A percentile compares a stretch with the other conserved stretches of the same genome.
Conservation (phyloP, 73 alveolate genomes). For the Paramecium primaurelia region DNA sequence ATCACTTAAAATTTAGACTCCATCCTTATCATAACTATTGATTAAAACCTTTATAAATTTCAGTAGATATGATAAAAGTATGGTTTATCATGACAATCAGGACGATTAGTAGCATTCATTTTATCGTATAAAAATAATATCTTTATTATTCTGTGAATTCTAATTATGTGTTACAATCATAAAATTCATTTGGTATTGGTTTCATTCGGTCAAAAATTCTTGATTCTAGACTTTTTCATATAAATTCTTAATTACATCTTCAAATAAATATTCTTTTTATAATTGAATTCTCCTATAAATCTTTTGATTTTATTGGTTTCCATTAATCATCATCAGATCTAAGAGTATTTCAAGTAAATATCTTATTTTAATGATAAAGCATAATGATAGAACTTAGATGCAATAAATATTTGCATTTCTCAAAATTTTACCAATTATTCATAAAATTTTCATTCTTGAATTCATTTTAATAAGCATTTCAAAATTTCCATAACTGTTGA, state of each 20-base stretch:
- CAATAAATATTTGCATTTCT: neutral
- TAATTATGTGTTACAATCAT: neutral
- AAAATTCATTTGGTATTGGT: neutral
- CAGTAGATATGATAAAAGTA: neutral
- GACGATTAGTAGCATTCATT: neutral
- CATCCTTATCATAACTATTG: neutral
- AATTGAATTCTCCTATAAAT: neutral
- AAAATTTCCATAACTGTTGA: neutral
- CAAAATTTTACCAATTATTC: slow-evolving; percentile 7
- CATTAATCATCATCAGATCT: neutral
- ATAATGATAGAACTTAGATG: neutral
- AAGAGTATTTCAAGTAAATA: neutral
- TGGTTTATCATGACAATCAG: neutral
- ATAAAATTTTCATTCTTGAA: neutral
- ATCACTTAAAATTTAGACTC: neutral
- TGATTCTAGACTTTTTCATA: neutral
- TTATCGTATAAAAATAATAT: neutral
- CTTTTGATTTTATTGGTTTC: neutral
- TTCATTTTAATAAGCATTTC: neutral
- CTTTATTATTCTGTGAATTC: neutral
- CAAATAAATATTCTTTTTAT: neutral
- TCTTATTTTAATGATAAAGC: neutral
- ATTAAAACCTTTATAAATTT: neutral
- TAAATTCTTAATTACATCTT: neutral
- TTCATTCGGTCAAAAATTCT: neutral